Conservation (phyloP, 2,329 filamentous ascomycete genomes). For the Kalmusia sp. region DNA sequence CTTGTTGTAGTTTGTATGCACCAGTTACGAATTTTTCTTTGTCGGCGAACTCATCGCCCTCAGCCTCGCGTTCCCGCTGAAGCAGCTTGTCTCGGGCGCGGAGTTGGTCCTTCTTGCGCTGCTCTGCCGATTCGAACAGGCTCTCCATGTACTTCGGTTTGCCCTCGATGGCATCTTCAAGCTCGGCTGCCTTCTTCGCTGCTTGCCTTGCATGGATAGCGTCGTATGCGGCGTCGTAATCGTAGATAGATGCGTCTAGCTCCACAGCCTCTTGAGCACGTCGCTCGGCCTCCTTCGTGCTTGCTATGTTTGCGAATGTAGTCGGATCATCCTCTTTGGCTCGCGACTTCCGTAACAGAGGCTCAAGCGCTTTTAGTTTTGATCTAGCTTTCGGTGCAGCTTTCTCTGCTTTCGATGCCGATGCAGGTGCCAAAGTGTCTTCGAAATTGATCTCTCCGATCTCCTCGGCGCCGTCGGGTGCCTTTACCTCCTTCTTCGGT, state of each 20-base stretch:
- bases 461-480: conserved; percentile 56
- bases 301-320: conserved; percentile 69
- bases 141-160: conserved; percentile 82
- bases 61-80: conserved; percentile 77
- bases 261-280: conserved; percentile 70
- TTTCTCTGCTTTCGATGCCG: conserved; percentile 28
- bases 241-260: conserved; percentile 78
- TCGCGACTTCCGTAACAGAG: conserved; percentile 47
- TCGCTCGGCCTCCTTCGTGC: conserved; percentile 67
- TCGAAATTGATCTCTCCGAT: conserved; percentile 67
- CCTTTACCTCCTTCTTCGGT: conserved; percentile 39
- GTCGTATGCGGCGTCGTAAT: conserved; percentile 85
- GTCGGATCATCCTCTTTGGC: conserved; percentile 44
- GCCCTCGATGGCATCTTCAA: conserved; percentile 63
- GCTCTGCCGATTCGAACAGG: conserved; percentile 74
- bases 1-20: conserved; percentile 82
- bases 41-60: conserved; percentile 80
- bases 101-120: conserved; percentile 77
- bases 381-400: conserved; percentile 38
- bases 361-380: conserved; percentile 38
- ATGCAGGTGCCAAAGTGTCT: conserved; percentile 50
- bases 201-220: conserved; percentile 67
- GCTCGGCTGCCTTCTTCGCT: conserved; percentile 62
- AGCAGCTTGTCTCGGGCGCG: conserved; percentile 83
- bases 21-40: conserved; percentile 89